Base-by-base conservation (phyloP, 805 yeast genomes). In the Grigorovia jiainica region DNA sequence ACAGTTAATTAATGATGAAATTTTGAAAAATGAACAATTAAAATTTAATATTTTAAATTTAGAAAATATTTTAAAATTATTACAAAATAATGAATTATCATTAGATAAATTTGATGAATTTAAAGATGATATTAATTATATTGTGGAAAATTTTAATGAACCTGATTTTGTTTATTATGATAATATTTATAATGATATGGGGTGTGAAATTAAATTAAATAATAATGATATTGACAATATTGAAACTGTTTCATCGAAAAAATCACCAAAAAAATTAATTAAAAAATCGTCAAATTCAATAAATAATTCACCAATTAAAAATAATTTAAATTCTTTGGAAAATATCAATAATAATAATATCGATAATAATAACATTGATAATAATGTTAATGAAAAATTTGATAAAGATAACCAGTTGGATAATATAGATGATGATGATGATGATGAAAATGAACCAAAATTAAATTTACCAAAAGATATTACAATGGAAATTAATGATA, bases 91-190 rank as follows among this genome's bases (percentile, higher is more conserved):
- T 48, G 81, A 76, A 36, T 64, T 92, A 47, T 87, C 81, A 30
- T 82, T 87, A 2, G 94, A 83, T 16, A 74, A 76, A 40, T 77
- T 90, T 8, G 80, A 80, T 52, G 80, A 72, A 18, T 76, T 87
- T 43, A 79, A 81, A 57, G 97, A 90, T 41, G 97, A 90, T 60
- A 83, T 90, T 59, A 84, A 76, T 51, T 90, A 92, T 65, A 89
- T 86, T 61, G 92, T 92, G 24, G 97, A 92, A 52, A 83, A 87
- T 48, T 90, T 90, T 57, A 92, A 83, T 61, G 96, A 87, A 43
- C 89, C 79, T 4, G 95, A 89, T 54, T 90, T 87, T 60, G 82
- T 89, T 27, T 97, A 87, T 56, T 95, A 90, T 61, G 96, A 89
- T 52, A 87, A 86, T 11, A 76, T 90, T 46, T 92, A 90, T 63